phyloP scores from a whole-genome alignment of 371 early-diverging fungal genomes.

The Mortierella sp. region DNA sequence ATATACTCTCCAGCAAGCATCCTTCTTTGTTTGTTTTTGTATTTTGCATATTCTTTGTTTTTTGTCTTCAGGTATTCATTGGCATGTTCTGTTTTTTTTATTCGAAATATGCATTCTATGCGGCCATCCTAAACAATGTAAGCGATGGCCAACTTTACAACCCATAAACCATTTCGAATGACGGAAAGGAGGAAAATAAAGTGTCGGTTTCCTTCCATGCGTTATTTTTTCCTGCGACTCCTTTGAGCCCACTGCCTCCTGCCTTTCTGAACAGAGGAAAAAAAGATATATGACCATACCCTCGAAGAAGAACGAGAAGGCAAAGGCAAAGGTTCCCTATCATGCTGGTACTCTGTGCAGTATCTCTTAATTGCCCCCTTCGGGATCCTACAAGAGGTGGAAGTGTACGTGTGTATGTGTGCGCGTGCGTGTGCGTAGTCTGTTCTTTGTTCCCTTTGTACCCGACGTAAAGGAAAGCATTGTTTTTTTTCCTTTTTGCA shows the following conservation, averaged over 20 bases:
- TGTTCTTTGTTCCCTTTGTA: not conserved
- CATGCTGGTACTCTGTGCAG: not conserved
- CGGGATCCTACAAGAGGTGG: not conserved
- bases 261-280: not conserved
- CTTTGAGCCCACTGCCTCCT: not conserved
- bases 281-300: not conserved
- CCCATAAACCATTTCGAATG: not conserved
- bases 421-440: conserved; percentile 9
- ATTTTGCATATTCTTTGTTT: not conserved
- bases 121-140: not conserved
- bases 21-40: not conserved
- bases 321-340: not conserved
- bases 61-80: not conserved
- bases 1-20: not conserved
- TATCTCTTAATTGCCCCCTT: not conserved
- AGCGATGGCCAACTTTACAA: not conserved
- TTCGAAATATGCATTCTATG: conserved; percentile 2
- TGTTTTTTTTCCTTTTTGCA: not conserved
- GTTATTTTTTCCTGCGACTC: not conserved
- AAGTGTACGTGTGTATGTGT: not conserved
- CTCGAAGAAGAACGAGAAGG: not conserved
- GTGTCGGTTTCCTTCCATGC: conserved; percentile 1
- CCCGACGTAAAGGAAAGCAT: not conserved
- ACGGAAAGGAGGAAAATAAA: not conserved
- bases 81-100: not conserved